Evolutionary conservation across 768 basidiomycete genomes (phyloP).

Genomic region (Suillus americanus): DNA sequence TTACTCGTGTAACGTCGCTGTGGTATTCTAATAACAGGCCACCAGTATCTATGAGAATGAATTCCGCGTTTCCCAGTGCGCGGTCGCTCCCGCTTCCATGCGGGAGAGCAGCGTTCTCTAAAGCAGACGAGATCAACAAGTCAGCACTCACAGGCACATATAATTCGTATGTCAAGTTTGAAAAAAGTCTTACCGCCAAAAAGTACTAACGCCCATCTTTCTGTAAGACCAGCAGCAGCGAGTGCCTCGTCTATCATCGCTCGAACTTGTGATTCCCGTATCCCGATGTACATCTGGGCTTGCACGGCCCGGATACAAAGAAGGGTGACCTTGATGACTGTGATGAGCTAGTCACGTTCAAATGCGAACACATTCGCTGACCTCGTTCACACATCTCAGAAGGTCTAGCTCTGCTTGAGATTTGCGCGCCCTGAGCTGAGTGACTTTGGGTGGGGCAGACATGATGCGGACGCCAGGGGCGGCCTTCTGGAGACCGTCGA

Average conservation of each 20-base stretch:
- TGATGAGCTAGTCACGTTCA: slow-evolving; percentile 4
- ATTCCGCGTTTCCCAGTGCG: slow-evolving; percentile 51
- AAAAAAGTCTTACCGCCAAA: slow-evolving; percentile 64
- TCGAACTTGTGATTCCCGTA: slow-evolving; percentile 70
- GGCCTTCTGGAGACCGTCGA: slow-evolving; percentile 57
- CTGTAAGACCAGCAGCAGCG: slow-evolving; percentile 53
- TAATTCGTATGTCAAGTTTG: background rate
- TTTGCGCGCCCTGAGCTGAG: slow-evolving; percentile 72
- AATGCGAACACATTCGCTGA: slow-evolving; percentile 27
- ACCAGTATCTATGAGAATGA: slow-evolving; percentile 74
- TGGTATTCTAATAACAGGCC: slow-evolving; percentile 72
- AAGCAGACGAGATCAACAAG: slow-evolving; percentile 7
- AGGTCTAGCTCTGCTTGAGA: slow-evolving; percentile 67
- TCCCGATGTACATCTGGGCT: slow-evolving; percentile 62
- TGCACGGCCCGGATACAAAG: slow-evolving; percentile 70
- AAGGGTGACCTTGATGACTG: slow-evolving; percentile 59
- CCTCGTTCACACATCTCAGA: slow-evolving; percentile 79
- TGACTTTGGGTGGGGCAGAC: slow-evolving; percentile 55
- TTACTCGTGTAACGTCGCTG: slow-evolving; percentile 78
- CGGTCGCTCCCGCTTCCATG: slow-evolving; percentile 81
- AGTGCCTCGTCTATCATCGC: slow-evolving; percentile 59
- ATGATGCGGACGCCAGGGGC: slow-evolving; percentile 38
- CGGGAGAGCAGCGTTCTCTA: slow-evolving; percentile 85
- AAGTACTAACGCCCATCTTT: slow-evolving; percentile 62
- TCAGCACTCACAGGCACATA: background rate